phyloP scores from a whole-genome alignment of 805 yeast species.

The Yarrowia yakushimensis region DNA sequence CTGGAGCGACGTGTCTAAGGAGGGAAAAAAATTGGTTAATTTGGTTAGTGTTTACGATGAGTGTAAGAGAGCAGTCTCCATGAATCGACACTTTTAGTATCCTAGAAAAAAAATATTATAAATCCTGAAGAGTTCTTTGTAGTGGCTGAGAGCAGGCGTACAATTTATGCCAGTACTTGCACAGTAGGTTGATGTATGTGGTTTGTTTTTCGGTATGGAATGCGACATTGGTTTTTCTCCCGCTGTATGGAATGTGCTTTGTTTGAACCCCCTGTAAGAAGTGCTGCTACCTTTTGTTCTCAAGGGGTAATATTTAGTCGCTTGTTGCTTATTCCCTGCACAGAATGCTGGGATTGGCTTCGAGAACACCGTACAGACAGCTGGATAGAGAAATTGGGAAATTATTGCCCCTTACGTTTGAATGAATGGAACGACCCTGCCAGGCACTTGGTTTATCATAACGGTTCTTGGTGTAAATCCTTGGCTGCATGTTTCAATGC shows the following conservation, averaged over 20 bases:
- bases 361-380: background rate
- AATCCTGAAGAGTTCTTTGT: too few species aligned
- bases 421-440: background rate
- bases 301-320: background rate
- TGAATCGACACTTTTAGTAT: background rate
- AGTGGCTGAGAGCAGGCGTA: too few species aligned
- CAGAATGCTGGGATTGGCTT: background rate
- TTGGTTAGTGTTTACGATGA: background rate
- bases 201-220: background rate
- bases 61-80: background rate
- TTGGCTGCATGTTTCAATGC: background rate
- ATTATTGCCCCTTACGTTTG: background rate
- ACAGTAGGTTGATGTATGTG: background rate
- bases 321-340: background rate
- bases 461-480: background rate
- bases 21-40: background rate
- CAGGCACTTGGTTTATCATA: background rate
- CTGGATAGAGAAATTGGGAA: too few species aligned
- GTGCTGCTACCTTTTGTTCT: background rate
- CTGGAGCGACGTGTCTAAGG: slow-evolving; percentile 50
- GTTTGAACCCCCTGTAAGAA: background rate
- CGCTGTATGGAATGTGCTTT: background rate
- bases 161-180: too few species aligned
- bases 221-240: background rate
- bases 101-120: too few species aligned